Evolutionary conservation across 257 asterid genomes (phyloP).

Genomic region (Solanum dulcamara): DNA sequence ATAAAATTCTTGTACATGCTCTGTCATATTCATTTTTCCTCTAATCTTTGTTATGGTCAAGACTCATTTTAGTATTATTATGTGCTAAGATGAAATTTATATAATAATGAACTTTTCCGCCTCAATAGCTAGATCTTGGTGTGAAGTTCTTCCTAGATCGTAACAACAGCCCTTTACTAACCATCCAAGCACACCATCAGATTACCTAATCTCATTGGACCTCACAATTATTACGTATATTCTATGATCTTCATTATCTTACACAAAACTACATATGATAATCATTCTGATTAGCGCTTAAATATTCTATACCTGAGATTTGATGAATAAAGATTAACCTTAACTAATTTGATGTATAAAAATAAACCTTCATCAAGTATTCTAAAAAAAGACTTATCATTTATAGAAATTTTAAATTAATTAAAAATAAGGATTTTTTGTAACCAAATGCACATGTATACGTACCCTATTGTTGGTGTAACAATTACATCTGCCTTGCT

Average conservation of each 20-base stretch:
- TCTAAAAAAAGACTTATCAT: background rate
- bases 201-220: no score
- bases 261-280: background rate
- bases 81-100: no score
- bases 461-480: constrained; percentile 85
- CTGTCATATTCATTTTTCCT: no score
- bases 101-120: no score
- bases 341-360: background rate
- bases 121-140: no score
- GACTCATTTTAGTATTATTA: no score
- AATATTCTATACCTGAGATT: background rate
- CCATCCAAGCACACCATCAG: background rate
- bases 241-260: background rate
- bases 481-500: constrained; percentile 70
- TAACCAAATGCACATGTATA: background rate
- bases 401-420: background rate
- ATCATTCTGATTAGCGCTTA: no score
- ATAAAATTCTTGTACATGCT: no score
- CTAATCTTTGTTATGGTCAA: no score
- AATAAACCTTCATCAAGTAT: background rate
- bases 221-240: no score
- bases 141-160: no score
- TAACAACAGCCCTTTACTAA: no score
- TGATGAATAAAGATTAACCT: background rate
- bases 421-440: background rate